A percentile compares a stretch with the other conserved stretches of the same genome.
Conservation (phyloP, 1,139 yeast species). For the Debaryomycetaceae sp. region DNA sequence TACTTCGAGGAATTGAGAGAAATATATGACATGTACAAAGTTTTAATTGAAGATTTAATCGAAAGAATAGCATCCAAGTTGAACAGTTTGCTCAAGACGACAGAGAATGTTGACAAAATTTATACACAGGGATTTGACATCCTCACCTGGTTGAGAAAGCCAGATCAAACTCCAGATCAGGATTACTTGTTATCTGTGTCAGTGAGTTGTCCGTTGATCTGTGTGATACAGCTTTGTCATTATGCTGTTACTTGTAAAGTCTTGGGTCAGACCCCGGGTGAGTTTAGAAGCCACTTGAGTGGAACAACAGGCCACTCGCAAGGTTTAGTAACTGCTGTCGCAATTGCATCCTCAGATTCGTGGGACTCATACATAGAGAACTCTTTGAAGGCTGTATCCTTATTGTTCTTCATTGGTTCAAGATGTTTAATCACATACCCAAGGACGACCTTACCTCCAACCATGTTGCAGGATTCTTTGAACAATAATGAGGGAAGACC, state of each 20-base stretch:
- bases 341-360: constrained; percentile 78
- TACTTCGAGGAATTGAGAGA: constrained; percentile 96
- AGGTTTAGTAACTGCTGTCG: constrained; percentile 92
- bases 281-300: constrained; percentile 62
- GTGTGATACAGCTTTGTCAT: constrained; percentile 92
- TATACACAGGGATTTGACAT: constrained; percentile 93
- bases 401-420: constrained; percentile 89
- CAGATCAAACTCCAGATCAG: constrained; percentile 83
- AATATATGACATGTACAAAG: constrained; percentile 70
- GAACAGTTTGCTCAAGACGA: constrained; percentile 63
- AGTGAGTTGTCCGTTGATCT: constrained; percentile 91
- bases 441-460: constrained; percentile 89
- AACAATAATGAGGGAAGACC: constrained; percentile 96
- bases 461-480: constrained; percentile 87
- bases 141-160: constrained; percentile 78
- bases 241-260: constrained; percentile 84
- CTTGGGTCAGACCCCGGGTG: constrained; percentile 87
- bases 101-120: constrained; percentile 78
- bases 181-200: constrained; percentile 90
- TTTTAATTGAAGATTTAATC: constrained; percentile 70
- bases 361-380: constrained; percentile 80
- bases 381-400: constrained; percentile 74
- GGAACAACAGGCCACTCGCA: constrained; percentile 99
- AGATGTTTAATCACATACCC: constrained; percentile 91
- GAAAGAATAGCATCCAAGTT: constrained; percentile 66